Percentiles rank a stretch among this genome's conserved stretches.
These are phyloP conservation scores for Ophiostoma tasmaniense DNA, from an alignment of 2,329 filamentous ascomycete species.

Conservation along the genomic window DNA sequence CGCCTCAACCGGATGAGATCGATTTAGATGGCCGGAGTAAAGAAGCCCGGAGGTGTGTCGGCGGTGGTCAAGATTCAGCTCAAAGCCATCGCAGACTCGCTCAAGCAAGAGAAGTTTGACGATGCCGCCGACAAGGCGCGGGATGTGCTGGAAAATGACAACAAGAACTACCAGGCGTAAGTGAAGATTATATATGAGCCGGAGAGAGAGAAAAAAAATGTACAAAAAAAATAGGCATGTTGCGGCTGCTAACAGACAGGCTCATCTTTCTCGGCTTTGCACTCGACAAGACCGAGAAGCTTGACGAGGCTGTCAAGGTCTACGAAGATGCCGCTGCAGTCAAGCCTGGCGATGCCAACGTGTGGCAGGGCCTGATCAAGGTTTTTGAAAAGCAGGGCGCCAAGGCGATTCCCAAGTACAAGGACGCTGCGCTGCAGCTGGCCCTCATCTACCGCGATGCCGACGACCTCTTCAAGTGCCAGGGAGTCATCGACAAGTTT, in stretches of 20 bases:
- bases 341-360: constrained; percentile 69
- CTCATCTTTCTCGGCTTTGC: constrained; percentile 84
- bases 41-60: constrained; percentile 32
- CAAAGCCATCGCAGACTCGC: constrained; percentile 70
- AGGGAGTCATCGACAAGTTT: constrained; percentile 70
- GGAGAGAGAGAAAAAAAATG: neutral
- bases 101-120: constrained; percentile 72
- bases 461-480: constrained; percentile 55
- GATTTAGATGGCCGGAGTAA: constrained; percentile 17
- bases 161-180: constrained; percentile 73
- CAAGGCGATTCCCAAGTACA: constrained; percentile 64
- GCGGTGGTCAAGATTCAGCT: constrained; percentile 56
- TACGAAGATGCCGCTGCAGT: constrained; percentile 65
- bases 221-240: neutral
- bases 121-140: constrained; percentile 63
- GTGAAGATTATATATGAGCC: neutral
- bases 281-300: constrained; percentile 63
- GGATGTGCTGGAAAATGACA: constrained; percentile 61
- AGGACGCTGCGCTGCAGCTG: constrained; percentile 61
- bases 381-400: constrained; percentile 71
- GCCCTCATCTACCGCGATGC: constrained; percentile 64
- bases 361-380: constrained; percentile 83
- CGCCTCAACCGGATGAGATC: neutral
- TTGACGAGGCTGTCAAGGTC: constrained; percentile 64
- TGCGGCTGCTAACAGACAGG: constrained; percentile 9